Evolutionary conservation across 2,329 filamentous ascomycete genomes (phyloP).

Genomic region (Aspergillus sp.): DNA sequence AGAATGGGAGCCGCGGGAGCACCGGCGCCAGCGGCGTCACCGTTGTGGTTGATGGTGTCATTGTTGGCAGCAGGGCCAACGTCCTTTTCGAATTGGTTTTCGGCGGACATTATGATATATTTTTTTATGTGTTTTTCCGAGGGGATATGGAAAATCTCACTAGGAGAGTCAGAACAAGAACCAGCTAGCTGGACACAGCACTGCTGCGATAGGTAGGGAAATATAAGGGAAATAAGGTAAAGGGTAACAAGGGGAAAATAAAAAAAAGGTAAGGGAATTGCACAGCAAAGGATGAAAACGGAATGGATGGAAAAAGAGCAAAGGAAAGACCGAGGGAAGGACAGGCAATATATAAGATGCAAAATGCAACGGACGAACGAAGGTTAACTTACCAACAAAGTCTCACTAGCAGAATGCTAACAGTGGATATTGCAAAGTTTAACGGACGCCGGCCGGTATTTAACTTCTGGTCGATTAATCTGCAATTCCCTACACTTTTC

Average conservation of each 20-base stretch:
- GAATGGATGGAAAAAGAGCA: not conserved
- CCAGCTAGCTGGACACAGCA: slow-evolving; percentile 29
- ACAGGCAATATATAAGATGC: not conserved
- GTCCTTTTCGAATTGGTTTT: slow-evolving; percentile 28
- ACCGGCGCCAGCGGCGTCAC: not conserved
- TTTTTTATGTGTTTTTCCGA: not conserved
- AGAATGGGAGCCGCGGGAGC: slow-evolving; percentile 25
- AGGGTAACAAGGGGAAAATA: slow-evolving; percentile 5
- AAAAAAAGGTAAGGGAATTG: not conserved
- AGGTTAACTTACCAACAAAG: not conserved
- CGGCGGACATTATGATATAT: slow-evolving; percentile 19
- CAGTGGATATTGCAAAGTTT: not conserved
- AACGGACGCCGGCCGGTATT: not conserved
- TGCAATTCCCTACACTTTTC: too few species aligned
- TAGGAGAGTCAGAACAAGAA: slow-evolving; percentile 2
- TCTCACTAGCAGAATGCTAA: too few species aligned
- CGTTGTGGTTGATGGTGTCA: not conserved
- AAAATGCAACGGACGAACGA: not conserved
- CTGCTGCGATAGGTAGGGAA: slow-evolving; percentile 13
- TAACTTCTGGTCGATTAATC: not conserved
- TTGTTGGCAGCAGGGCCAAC: slow-evolving; percentile 10
- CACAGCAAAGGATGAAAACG: not conserved
- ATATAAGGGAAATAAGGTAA: slow-evolving; percentile 5
- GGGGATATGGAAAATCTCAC: slow-evolving; percentile 1
- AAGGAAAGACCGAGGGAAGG: not conserved